Percentiles rank a stretch among this genome's conserved stretches.
Evolutionary conservation across 148 eudicot genomes (phyloP).

Genomic region (Silene uniflora): DNA sequence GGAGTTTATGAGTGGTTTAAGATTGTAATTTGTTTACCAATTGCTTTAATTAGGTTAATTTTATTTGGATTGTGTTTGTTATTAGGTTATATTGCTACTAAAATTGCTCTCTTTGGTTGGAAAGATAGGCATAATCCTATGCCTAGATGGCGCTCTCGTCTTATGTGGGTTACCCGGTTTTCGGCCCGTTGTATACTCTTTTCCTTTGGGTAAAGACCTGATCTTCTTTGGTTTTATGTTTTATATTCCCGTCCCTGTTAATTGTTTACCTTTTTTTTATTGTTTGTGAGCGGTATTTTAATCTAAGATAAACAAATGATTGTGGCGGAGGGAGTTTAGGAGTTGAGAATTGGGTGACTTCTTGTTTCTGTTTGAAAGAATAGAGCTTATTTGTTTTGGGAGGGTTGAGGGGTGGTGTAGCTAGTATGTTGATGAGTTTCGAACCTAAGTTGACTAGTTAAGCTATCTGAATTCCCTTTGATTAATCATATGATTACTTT

Average conservation of each 20-base stretch:
- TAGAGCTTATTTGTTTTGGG: neutral
- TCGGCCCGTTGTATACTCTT: constrained; percentile 74
- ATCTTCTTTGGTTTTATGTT: neutral
- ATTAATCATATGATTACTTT: too few species aligned
- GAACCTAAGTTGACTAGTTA: too few species aligned
- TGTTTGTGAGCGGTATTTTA: neutral
- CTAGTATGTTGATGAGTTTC: too few species aligned
- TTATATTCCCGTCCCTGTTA: neutral
- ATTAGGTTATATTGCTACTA: constrained; percentile 70
- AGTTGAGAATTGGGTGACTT: neutral
- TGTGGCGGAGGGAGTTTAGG: too few species aligned
- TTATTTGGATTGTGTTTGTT: constrained; percentile 60
- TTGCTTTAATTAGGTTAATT: constrained; percentile 53
- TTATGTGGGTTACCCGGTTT: constrained; percentile 88
- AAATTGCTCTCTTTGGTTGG: constrained; percentile 68
- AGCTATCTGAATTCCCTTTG: too few species aligned
- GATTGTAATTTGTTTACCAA: constrained; percentile 57
- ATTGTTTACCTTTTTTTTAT: neutral
- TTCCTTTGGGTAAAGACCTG: constrained; percentile 63
- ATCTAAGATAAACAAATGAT: too few species aligned
- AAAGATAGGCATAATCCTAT: constrained; percentile 73
- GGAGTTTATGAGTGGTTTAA: constrained; percentile 92
- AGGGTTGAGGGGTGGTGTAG: neutral
- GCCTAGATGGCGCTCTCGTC: constrained; percentile 76
- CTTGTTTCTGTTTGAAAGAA: neutral